Conservation (phyloP, 495 filamentous ascomycete genomes). For the Daldinia decipiens region DNA sequence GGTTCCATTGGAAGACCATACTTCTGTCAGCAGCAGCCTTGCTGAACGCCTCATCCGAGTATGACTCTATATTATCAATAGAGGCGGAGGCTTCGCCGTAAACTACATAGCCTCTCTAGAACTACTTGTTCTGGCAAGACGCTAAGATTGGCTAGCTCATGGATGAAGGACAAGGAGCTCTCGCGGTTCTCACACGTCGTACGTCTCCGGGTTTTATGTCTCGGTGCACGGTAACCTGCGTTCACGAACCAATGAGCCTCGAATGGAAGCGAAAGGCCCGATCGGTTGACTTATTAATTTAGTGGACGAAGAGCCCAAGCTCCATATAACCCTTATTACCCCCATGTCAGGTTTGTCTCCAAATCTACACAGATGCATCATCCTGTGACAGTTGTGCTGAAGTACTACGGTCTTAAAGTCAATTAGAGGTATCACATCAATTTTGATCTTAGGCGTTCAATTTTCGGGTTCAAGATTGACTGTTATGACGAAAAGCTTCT, state of each 20-base stretch:
- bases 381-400: slow-evolving; percentile 24
- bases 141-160: not conserved
- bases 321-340: slow-evolving; percentile 1
- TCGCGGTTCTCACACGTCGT: slow-evolving; percentile 19
- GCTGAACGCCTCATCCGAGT: not conserved
- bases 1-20: not conserved
- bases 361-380: slow-evolving; percentile 19
- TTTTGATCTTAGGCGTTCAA: slow-evolving; percentile 10
- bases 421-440: slow-evolving; percentile 4
- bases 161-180: slow-evolving; percentile 8
- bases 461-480: slow-evolving; percentile 6
- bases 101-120: not conserved
- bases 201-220: slow-evolving; percentile 33
- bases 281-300: slow-evolving; percentile 20
- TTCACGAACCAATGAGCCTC: slow-evolving; percentile 41
- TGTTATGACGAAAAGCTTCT: not conserved
- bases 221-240: slow-evolving; percentile 41
- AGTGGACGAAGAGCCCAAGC: slow-evolving; percentile 11
- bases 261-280: slow-evolving; percentile 43
- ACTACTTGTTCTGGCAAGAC: not conserved
- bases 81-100: not conserved
- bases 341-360: slow-evolving; percentile 8
- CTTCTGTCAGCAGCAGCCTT: not conserved
- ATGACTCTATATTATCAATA: not conserved
- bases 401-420: slow-evolving; percentile 22